Percentiles rank a stretch among this genome's conserved stretches.
These are phyloP conservation scores for Gossypium australe DNA, from an alignment of 345 rosid species.

Conservation along the genomic window DNA sequence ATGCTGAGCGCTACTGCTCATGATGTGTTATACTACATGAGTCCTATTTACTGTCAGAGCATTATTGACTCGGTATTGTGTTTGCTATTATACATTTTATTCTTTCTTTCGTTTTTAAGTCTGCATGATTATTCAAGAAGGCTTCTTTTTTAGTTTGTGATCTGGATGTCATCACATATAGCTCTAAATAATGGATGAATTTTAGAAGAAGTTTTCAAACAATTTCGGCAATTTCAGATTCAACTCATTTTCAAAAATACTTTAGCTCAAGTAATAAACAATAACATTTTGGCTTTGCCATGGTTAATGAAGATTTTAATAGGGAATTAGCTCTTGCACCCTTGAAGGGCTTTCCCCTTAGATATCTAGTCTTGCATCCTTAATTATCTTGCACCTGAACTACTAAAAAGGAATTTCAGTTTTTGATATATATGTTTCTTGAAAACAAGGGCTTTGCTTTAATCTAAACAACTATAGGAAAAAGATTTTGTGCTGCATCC, in stretches of 20 bases:
- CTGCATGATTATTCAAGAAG: background rate
- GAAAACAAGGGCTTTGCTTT: background rate
- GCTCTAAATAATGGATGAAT: background rate
- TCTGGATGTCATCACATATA: background rate
- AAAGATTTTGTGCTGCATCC: background rate
- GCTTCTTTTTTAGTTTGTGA: background rate
- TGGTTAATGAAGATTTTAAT: background rate
- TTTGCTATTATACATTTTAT: conserved; percentile 7
- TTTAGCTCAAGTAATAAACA: background rate
- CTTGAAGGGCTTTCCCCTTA: background rate
- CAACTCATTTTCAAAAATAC: background rate
- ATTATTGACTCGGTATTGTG: conserved; percentile 76
- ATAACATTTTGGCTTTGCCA: background rate
- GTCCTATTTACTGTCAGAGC: conserved; percentile 94
- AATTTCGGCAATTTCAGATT: background rate
- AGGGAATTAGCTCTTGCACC: background rate
- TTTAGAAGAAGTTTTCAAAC: background rate
- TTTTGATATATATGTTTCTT: background rate
- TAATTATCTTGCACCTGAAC: background rate
- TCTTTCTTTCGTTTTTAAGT: background rate
- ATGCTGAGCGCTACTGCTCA: conserved; percentile 94
- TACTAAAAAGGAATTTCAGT: background rate
- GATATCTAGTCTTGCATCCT: background rate
- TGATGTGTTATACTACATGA: conserved; percentile 95
- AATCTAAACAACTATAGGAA: background rate